phyloP scores from a whole-genome alignment of 345 rosid species.

The Salix purpurea region DNA sequence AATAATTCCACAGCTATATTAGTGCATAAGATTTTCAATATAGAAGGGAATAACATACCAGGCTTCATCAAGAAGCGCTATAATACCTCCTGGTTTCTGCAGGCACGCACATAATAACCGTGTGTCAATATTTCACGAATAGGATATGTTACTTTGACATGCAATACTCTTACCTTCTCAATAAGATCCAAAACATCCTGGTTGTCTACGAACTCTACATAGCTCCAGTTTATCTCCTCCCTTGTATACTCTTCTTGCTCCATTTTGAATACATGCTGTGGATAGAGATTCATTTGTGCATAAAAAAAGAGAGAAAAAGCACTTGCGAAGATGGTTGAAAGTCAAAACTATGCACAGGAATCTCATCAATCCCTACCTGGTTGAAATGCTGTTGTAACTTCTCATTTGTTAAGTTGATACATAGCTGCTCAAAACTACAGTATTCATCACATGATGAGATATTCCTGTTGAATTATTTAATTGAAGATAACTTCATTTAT shows the following conservation, averaged over 20 bases:
- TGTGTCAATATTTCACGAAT: not conserved
- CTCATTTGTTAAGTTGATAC: conserved; percentile 75
- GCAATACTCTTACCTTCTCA: conserved; percentile 42
- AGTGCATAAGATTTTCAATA: not conserved
- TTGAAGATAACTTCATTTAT: not conserved
- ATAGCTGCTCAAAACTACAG: conserved; percentile 71
- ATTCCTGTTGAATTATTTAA: not conserved
- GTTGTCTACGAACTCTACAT: conserved; percentile 72
- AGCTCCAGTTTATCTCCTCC: conserved; percentile 77
- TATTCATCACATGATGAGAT: conserved; percentile 8
- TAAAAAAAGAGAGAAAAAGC: not conserved
- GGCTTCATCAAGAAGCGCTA: conserved; percentile 74
- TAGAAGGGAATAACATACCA: conserved; percentile 40
- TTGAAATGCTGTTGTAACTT: conserved; percentile 79
- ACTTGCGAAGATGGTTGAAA: not conserved
- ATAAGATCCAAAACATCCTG: conserved; percentile 73
- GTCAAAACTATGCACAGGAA: not conserved
- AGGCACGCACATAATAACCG: conserved; percentile 10
- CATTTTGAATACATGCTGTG: conserved; percentile 79
- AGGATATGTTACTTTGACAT: not conserved
- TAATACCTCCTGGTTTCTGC: conserved; percentile 86
- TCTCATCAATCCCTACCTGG: conserved; percentile 40
- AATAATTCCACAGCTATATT: not conserved
- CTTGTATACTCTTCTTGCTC: conserved; percentile 68
- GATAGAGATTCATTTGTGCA: conserved; percentile 10